Conservation (phyloP, 352 stramenopile species). For the Pythium scleroteichum region DNA sequence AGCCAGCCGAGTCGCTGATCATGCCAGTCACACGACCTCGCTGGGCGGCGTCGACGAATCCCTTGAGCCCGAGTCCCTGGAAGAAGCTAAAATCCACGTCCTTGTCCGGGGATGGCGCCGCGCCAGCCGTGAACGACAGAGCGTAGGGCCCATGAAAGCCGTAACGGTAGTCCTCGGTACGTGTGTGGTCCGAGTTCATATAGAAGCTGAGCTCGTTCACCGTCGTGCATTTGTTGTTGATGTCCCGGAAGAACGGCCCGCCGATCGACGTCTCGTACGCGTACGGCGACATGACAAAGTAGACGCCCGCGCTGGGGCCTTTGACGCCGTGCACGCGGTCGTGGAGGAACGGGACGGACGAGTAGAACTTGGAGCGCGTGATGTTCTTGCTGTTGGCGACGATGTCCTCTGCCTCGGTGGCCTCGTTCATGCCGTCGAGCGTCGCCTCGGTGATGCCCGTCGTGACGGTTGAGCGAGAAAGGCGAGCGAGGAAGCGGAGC, state of each 20-base stretch:
- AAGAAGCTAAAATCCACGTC: slow-evolving; percentile 50
- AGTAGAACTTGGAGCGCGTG: slow-evolving; percentile 51
- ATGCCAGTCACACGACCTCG: slow-evolving; percentile 37
- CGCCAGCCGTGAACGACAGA: slow-evolving; percentile 40
- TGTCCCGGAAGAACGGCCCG: slow-evolving; percentile 55
- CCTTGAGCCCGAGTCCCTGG: slow-evolving; percentile 35
- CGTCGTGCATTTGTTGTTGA: slow-evolving; percentile 53
- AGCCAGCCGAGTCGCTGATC: slow-evolving; percentile 34
- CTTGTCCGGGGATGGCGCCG: slow-evolving; percentile 19
- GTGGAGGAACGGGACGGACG: slow-evolving; percentile 37
- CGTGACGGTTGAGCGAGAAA: slow-evolving; percentile 37
- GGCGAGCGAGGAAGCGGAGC: slow-evolving; percentile 48
- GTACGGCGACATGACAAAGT: slow-evolving; percentile 49
- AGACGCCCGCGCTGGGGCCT: slow-evolving; percentile 39
- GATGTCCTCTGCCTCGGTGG: slow-evolving; percentile 47
- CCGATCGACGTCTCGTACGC: slow-evolving; percentile 48
- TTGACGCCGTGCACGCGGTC: slow-evolving; percentile 43
- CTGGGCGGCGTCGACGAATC: slow-evolving; percentile 36
- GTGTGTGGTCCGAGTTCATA: slow-evolving; percentile 64
- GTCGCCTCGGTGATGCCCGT: slow-evolving; percentile 39
- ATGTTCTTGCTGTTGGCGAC: slow-evolving; percentile 29
- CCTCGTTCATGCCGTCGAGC: slow-evolving; percentile 33
- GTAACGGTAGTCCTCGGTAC: slow-evolving; percentile 53
- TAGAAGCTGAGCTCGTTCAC: slow-evolving; percentile 59
- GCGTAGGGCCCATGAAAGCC: slow-evolving; percentile 57